Evolutionary conservation across 495 filamentous ascomycete species (phyloP), one percentile per base, ranked within the genome.

Genomic region (Aspergillus mulundensis): DNA sequence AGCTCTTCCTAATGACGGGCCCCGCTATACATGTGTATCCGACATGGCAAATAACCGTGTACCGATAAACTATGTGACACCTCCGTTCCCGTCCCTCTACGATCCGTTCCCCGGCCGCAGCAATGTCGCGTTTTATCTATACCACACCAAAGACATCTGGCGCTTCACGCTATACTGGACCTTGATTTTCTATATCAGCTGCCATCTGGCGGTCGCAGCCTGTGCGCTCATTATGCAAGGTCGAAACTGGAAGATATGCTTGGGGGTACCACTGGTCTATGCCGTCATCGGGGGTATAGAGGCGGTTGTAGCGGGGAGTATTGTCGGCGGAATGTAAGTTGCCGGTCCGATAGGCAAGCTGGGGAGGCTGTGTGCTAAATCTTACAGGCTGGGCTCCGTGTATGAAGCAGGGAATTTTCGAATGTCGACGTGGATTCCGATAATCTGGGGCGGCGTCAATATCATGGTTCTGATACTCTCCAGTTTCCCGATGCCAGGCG

Each of bases 351-450:
- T 19, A 16, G 32, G 15, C n/a, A 2, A 11, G 7, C 39, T 12
- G 3, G 11, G 18, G 18, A 1, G 8, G 5, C 3, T 30, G 18
- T 38, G 68, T 49, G 36, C 38, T 54, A 61, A 62, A 36, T 8
- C 11, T 8, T 49, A 43, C 61, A 97, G 93, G 48, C 81, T 98
- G 11, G 91, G 90, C 21, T 88, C 87, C 6, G 84, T 94, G 42
- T 98, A 97, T 64, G 83, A 88, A 59, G 83, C 90, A 15, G 94
- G 91, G 28, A 89, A 85, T 70, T 96, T 95, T 65, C 74, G 83
- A 58, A 96, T 97, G 93, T 95, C 91, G 50, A 97, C 94, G 2
- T 98, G 95, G 94, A 87, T 96, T 39, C 94, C 94, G 14, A 90
- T 96, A 64, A 80, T 95, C 48, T 98, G 94, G 94, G 87, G 86